phyloP scores from a whole-genome alignment of 805 yeast species.

The Wickerhamomyces chambardii region DNA sequence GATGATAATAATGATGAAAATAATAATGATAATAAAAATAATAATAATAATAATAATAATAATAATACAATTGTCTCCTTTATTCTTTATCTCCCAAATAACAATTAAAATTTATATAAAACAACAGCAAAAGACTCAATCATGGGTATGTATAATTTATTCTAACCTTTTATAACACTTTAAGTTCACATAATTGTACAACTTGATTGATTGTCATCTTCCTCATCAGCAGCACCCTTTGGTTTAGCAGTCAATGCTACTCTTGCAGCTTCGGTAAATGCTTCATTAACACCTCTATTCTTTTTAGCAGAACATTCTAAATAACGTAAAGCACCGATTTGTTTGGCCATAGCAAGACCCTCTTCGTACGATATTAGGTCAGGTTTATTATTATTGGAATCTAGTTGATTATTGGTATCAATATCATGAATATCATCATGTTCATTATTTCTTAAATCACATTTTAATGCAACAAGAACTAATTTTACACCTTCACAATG shows the following conservation, averaged over 20 bases:
- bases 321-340: conserved; percentile 89
- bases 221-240: conserved; percentile 52
- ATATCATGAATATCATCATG: conserved; percentile 27
- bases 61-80: no score
- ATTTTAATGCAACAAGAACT: conserved; percentile 88
- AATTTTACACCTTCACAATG: conserved; percentile 95
- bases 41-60: no score
- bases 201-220: conserved; percentile 20
- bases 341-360: conserved; percentile 87
- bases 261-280: conserved; percentile 97
- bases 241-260: conserved; percentile 89
- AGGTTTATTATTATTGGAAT: conserved; percentile 26
- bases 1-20: no score
- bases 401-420: conserved; percentile 6
- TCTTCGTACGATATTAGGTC: conserved; percentile 81
- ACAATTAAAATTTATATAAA: no score
- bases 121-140: no score
- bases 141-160: no score
- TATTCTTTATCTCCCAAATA: no score
- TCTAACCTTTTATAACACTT: no score
- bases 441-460: conserved; percentile 77
- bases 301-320: conserved; percentile 95
- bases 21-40: no score
- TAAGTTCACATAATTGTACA: conserved; percentile 37
- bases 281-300: conserved; percentile 98